Base-by-base conservation (phyloP, 2,329 filamentous ascomycete species). In the Neonectria faginata region DNA sequence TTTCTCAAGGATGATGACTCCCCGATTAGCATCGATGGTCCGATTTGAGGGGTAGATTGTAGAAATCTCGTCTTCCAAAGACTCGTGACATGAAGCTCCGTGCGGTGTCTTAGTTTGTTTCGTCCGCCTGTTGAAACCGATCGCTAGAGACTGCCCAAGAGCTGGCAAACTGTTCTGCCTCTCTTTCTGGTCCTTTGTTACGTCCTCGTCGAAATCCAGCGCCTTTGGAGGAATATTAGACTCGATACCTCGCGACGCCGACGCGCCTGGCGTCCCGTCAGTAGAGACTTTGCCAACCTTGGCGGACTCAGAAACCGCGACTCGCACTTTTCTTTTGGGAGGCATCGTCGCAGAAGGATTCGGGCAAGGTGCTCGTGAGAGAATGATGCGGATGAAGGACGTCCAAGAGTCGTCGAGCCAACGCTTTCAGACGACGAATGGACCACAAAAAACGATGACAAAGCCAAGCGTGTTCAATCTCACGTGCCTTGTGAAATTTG, bases 1-100 rank as follows among this genome's bases (percentile, higher is more conserved):
- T 70, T 92, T 95, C 82, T 97, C 94, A 45, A 97, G 85, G n/a
- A 94, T 93, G 73, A 97, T 94, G 69, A 90, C 89, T 29, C 91
- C 92, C 74, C 89, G 91, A 42, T 89, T 82, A 1, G 93, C 91
- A 75, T 97, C 92, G 69, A 81, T 95, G 92, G 77, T 97, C 93
- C 0, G 89, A 86, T 79, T 97, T 97, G 68, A 97, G 83, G n/a
- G 86, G 81, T 18, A 97, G 84, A 66, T 89, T 89, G 27, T 91
- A 93, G 76, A 94, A 94, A 78, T 97, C 92, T 69, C 76, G 62
- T 70, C 12, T 9, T 25, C 20, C 9, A 10, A 20, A 45, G 20
- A 20, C 25, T 25, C 42, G 20, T 25, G 42, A 45, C 20, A 45
- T 12, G 10, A 25, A 9, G 18, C 12, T 45, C 12, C 42, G 22